Conservation (phyloP, 164 flowering plant genomes). For the Piper betle region DNA sequence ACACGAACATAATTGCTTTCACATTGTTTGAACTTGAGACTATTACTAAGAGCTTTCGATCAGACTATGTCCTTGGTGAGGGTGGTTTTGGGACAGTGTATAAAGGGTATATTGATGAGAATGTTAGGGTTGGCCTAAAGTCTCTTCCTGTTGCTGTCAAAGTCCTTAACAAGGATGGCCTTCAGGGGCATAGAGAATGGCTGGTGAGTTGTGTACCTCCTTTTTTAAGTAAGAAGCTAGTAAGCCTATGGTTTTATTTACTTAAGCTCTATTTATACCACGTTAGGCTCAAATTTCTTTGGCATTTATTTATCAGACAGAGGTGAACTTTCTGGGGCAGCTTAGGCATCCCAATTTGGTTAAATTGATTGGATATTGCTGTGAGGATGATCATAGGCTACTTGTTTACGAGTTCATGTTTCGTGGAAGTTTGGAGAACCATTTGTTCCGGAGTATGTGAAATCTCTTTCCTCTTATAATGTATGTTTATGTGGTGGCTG, state of each 20-base stretch:
- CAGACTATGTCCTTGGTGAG: slow-evolving; percentile 89
- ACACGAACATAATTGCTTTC: slow-evolving; percentile 75
- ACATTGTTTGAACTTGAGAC: slow-evolving; percentile 87
- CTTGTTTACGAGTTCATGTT: slow-evolving; percentile 98
- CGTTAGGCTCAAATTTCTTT: not conserved
- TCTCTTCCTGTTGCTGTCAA: slow-evolving; percentile 95
- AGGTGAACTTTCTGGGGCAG: slow-evolving; percentile 95
- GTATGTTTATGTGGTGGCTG: not conserved
- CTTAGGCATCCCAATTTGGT: slow-evolving; percentile 94
- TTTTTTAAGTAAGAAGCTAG: not conserved
- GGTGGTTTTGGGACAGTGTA: slow-evolving; percentile 98
- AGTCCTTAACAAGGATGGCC: slow-evolving; percentile 96
- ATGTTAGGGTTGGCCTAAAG: slow-evolving; percentile 89
- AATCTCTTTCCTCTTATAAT: not conserved
- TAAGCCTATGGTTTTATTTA: not conserved
- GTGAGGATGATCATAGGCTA: slow-evolving; percentile 95
- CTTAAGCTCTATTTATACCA: not conserved
- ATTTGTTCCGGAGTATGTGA: slow-evolving; percentile 88
- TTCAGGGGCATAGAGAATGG: slow-evolving; percentile 98
- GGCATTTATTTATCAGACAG: slow-evolving; percentile 40
- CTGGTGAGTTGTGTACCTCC: slow-evolving; percentile 32
- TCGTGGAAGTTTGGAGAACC: slow-evolving; percentile 97
- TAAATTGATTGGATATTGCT: slow-evolving; percentile 93
- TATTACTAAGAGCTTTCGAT: slow-evolving; percentile 92
- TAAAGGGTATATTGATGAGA: slow-evolving; percentile 96